Evolutionary conservation across 2,329 filamentous ascomycete species (phyloP).

Genomic region (Fusarium mangiferae): DNA sequence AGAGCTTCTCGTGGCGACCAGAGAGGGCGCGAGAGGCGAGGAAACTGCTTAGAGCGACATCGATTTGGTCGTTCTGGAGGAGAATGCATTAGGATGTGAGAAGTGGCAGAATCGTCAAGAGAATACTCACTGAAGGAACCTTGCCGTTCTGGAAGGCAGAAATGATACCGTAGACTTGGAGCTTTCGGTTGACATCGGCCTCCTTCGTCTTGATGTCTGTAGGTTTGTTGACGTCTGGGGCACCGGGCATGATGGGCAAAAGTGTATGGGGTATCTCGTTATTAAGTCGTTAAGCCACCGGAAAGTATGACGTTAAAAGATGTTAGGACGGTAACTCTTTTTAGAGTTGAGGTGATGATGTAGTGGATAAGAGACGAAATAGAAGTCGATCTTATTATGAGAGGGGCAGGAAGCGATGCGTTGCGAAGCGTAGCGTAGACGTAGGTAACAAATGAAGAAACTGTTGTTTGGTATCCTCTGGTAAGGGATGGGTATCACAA

Average conservation of each 20-base stretch:
- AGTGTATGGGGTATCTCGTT: constrained; percentile 21
- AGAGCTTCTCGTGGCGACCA: constrained; percentile 80
- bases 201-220: constrained; percentile 81
- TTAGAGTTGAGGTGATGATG: neutral
- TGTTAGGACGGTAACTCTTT: constrained; percentile 5
- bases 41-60: constrained; percentile 91
- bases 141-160: constrained; percentile 88
- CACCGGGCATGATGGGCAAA: constrained; percentile 51
- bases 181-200: constrained; percentile 89
- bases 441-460: constrained; percentile 24
- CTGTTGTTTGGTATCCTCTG: constrained; percentile 33
- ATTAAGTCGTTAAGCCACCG: constrained; percentile 26
- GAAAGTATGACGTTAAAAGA: constrained; percentile 4
- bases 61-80: constrained; percentile 88
- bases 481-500: constrained; percentile 49
- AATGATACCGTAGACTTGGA: constrained; percentile 93
- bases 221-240: constrained; percentile 73
- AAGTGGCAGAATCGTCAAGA: too few relatives aligned
- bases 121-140: constrained; percentile 78
- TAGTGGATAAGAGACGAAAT: constrained; percentile 9
- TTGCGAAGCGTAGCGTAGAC: neutral
- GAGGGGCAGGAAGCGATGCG: neutral
- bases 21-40: constrained; percentile 76
- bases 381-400: constrained; percentile 21
- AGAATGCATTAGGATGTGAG: constrained; percentile 5